Percentiles rank a stretch among this genome's conserved stretches.
phyloP scores from a whole-genome alignment of 139 green algal genomes.

The Coelastrella sp. region DNA sequence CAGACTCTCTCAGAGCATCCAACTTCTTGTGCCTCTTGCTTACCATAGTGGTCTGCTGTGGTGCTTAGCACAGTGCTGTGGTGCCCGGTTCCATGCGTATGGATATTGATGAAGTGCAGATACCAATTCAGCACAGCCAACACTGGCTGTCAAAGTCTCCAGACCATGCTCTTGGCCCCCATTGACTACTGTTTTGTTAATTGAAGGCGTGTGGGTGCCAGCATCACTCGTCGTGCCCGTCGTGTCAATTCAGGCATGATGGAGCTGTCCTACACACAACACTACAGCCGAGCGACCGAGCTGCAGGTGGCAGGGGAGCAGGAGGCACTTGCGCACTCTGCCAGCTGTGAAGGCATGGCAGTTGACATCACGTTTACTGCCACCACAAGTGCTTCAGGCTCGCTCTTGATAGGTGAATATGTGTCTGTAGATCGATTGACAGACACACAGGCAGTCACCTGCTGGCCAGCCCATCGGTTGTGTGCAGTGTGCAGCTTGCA shows the following conservation, averaged over 20 bases:
- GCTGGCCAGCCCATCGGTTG: too few relatives aligned
- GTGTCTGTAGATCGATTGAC: too few relatives aligned
- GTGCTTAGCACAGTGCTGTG: too few relatives aligned
- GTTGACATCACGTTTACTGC: slow-evolving; percentile 87
- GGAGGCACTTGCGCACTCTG: background rate
- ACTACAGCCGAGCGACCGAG: slow-evolving; percentile 52
- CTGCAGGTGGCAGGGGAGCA: background rate
- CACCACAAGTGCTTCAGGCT: slow-evolving; percentile 72
- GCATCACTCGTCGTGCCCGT: background rate
- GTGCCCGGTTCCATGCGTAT: too few relatives aligned
- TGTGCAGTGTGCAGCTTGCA: too few relatives aligned
- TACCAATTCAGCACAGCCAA: too few relatives aligned
- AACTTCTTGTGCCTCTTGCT: background rate
- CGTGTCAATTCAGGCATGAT: slow-evolving; percentile 69
- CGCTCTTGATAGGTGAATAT: slow-evolving; percentile 69
- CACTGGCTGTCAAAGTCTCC: too few relatives aligned
- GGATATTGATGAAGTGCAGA: too few relatives aligned
- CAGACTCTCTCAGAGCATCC: background rate
- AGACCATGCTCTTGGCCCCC: too few relatives aligned
- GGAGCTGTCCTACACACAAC: slow-evolving; percentile 79
- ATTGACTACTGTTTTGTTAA: background rate
- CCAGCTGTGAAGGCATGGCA: background rate
- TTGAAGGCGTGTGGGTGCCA: background rate
- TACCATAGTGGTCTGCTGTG: background rate
- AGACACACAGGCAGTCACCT: too few relatives aligned